Base-by-base conservation (phyloP, 2,329 filamentous ascomycete genomes). In the Proliferodiscus dingleyae region DNA sequence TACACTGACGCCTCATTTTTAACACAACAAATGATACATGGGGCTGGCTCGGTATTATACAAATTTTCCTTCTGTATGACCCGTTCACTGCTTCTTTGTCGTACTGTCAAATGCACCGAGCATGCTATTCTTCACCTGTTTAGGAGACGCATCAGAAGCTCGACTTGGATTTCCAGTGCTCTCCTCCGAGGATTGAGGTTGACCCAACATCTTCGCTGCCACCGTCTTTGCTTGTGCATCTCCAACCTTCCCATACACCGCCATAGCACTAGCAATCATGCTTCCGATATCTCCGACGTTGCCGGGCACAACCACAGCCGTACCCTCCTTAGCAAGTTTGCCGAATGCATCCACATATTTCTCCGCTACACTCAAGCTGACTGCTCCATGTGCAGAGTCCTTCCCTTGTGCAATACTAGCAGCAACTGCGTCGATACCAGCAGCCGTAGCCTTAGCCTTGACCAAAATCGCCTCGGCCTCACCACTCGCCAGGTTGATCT, bases 311-410 rank as follows among this genome's bases (percentile, higher is more conserved):
- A 98, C 89, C 22, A 98, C 85, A 4, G 89, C 87, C 3, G 93
- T 98, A 59, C 93, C 89, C 72, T 98, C 90, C 70, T 91, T 93
- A 41, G 93, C 93, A 57, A 98, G 73, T 64, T 90, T 88, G 56
- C 79, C 84, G 62, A 97, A 98, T 3, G 93, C 93, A 37, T 94
- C 91, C 42, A 98, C 93, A 60, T 98, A 98, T 70, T 96, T 95
- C 77, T 98, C 93, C 0, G 93, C 93, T 7, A 98, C 88, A 11
- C 78, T 87, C 51, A 98, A 70, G 61, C 87, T 90, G 36, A 98
- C 78, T 21, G 93, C 93, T 26, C 81, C 80, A 64, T 93, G 85
- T 2, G 93, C 93, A 45, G 83, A 77, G 45, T 80, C 76, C 55
- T 85, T 74, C 46, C 90, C 90, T 38, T 83, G 71, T 15, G 77